Evolutionary conservation across 1,139 yeast species (phyloP).

Genomic region (Trichomonascaceae sp.): DNA sequence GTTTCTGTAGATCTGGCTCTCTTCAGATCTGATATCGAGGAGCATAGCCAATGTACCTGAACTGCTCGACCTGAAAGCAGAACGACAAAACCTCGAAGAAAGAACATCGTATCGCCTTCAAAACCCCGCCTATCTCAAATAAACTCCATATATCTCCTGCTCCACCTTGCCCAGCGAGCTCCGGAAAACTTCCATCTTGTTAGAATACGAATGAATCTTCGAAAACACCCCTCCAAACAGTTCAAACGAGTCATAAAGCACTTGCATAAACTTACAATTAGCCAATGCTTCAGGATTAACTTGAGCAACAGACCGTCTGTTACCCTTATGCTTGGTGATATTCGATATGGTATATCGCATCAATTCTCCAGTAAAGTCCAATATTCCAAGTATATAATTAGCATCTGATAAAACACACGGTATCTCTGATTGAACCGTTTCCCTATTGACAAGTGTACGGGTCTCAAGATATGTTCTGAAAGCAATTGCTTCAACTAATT

Average conservation of each 20-base stretch:
- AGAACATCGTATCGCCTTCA: too few relatives aligned
- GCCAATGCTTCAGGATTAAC: slow-evolving; percentile 12
- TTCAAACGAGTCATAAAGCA: slow-evolving; percentile 12
- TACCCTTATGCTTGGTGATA: slow-evolving; percentile 8
- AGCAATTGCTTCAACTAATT: slow-evolving; percentile 38
- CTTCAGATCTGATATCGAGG: too few relatives aligned
- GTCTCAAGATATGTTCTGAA: slow-evolving; percentile 32
- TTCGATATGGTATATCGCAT: slow-evolving; percentile 36
- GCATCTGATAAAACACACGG: slow-evolving; percentile 7
- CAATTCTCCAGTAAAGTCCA: slow-evolving; percentile 42
- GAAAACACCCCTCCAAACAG: slow-evolving; percentile 4
- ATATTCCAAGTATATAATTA: slow-evolving; percentile 39
- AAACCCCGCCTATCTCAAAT: slow-evolving; percentile 1
- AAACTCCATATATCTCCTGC: slow-evolving; percentile 16
- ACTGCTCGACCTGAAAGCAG: too few relatives aligned
- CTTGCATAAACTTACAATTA: slow-evolving; percentile 15
- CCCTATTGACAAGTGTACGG: slow-evolving; percentile 9
- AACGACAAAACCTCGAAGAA: too few relatives aligned
- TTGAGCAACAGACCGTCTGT: not conserved
- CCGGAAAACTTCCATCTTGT: slow-evolving; percentile 21
- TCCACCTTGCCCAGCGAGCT: slow-evolving; percentile 23
- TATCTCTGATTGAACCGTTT: slow-evolving; percentile 10
- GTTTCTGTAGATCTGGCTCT: too few relatives aligned
- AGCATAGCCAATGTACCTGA: too few relatives aligned
- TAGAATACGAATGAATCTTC: slow-evolving; percentile 15